Evolutionary conservation across 768 basidiomycete species (phyloP), one percentile per base, ranked within the genome.

Genomic region (Phanerochaete carnosa): DNA sequence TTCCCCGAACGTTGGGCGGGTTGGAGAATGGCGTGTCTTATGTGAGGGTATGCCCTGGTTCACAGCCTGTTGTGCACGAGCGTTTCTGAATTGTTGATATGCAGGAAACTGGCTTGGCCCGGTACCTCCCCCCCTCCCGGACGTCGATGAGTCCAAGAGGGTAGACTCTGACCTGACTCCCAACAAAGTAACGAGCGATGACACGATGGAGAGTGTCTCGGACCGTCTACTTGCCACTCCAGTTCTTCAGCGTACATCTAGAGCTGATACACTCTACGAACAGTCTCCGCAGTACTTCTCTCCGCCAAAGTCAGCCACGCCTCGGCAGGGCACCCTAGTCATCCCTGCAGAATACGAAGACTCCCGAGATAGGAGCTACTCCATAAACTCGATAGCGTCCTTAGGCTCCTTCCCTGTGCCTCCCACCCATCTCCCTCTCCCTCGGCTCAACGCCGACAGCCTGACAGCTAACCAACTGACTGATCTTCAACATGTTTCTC

Each of bases 371-470:
- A 13, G 67, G 69, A 62, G 58, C 74, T 59, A 75, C 70, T 53
- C 73, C 67, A 32, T 70, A 71, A 50, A 76, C 73, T 86, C 86
- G 28, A 79, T 89, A n/a, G 79, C 86, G 22, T 87, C 88, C 1
- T 75, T 92, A 25, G 88, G 86, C 32, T 86, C 85, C 0, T 92
- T 92, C 70, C 90, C 90, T 25, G 72, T 80, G 0, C 90, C 90
- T 16, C 90, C 90, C 0, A 83, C 83, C 0, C 88, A 90, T 69
- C 83, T 87, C 60, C 89, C 89, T 13, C 72, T 87, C 15, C 89
- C 86, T 35, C 80, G 83, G 5, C 65, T 69, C 8, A 55, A 53
- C 25, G 70, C 61, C 22, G 63, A 53, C 45, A 29, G 3, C 57
- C 45, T 9, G 58, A 22, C 55, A 61, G 54, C 30, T 11, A 9